Evolutionary conservation across 345 rosid species (phyloP), one percentile per base, ranked within the genome.

Genomic region (Hibiscus tridactylites): DNA sequence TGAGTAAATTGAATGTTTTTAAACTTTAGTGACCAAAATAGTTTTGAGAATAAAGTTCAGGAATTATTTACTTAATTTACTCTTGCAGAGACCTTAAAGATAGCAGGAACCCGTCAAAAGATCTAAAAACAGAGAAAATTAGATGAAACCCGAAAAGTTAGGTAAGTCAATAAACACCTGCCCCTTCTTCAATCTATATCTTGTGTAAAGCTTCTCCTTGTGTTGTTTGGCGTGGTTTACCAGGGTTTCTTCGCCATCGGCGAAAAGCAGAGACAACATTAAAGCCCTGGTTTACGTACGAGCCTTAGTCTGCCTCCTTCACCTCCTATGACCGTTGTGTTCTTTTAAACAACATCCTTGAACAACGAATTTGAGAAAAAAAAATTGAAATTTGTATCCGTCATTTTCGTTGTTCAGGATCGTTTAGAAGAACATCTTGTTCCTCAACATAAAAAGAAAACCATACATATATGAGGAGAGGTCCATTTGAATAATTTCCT

Each of bases 71-170:
- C 35, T 5, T 31, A 31, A 31, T 31, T 31, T 31, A 31, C 35
- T 3, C 35, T 15, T 64, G 21, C 56, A 17, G 50, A 13, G 58
- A 52, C 11, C 59, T 31, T 4, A 65, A 73, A 56, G 44, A 10
- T 39, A 17, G 72, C 67, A 35, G 29, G 73, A 68, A 68, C 50
- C 52, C 9, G 61, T 74, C 73, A 74, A 68, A 68, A 44, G 4
- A 5, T 9, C 67, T 21, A 44, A 66, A 58, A 26, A 54, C 5
- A 39, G 15, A 12, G 54, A 26, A 56, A 59, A n/a, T 12, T 6
- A 12, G 17, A 59, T 24, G 13, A 6, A 44, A 2, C 6, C 39
- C 74, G 74, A 29, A 26, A 46, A 13, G n/a, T 44, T 16, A 59
- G 74, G 15, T 61, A 44, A 5, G 16, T 39, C 3, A 65, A 9